These are phyloP conservation scores for Ophiostoma sp. DNA, from an alignment of 2,329 filamentous ascomycete genomes.

Conservation along the genomic window DNA sequence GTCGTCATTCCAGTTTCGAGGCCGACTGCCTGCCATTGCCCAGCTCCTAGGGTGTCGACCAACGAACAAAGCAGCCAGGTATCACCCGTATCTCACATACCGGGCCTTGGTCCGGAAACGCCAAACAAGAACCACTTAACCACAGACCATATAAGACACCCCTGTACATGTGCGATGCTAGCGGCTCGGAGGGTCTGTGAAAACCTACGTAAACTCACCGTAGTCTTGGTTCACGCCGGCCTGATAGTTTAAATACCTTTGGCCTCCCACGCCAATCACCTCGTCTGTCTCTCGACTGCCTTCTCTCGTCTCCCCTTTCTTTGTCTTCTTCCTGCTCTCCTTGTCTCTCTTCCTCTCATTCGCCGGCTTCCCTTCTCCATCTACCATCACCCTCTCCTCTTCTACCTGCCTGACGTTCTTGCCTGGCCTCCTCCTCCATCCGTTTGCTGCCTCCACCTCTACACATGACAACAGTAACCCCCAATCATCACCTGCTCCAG, in stretches of 20 bases:
- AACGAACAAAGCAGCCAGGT: background rate
- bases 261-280: background rate
- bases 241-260: conserved; percentile 7
- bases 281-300: conserved; percentile 1
- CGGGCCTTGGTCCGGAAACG: too few species aligned
- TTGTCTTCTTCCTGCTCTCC: background rate
- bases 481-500: background rate
- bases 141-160: background rate
- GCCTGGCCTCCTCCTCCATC: too few species aligned
- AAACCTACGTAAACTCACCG: conserved; percentile 11
- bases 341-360: background rate
- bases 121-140: background rate
- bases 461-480: background rate
- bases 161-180: conserved; percentile 5
- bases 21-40: background rate
- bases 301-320: background rate
- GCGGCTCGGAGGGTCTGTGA: conserved; percentile 2
- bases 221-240: conserved; percentile 3
- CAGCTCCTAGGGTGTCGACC: background rate
- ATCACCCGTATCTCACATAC: background rate
- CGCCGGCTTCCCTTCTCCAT: background rate
- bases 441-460: background rate
- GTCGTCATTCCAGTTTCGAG: background rate
- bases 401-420: too few species aligned
- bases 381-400: background rate